A percentile compares a stretch with the other conserved stretches of the same genome.
These are phyloP conservation scores for Monosporascus sp. DNA, from an alignment of 2,329 filamentous ascomycete species.

Conservation along the genomic window DNA sequence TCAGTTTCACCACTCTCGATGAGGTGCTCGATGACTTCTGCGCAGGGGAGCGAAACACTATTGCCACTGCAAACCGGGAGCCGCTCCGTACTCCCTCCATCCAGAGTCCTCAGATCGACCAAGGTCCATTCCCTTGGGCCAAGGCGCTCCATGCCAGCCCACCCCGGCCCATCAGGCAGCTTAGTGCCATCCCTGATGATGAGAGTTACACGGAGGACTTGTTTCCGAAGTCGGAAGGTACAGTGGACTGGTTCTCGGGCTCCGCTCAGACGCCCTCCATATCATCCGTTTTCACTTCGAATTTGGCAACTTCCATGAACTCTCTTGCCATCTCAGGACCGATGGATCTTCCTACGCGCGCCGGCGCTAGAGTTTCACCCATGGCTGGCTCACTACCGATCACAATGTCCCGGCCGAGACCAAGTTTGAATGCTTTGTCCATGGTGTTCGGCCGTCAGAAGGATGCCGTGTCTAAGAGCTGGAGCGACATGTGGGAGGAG, in stretches of 20 bases:
- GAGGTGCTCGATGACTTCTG: slow-evolving; percentile 93
- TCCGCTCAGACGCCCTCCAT: slow-evolving; percentile 74
- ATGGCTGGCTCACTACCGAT: slow-evolving; percentile 71
- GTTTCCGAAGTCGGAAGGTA: slow-evolving; percentile 72
- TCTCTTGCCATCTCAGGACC: slow-evolving; percentile 56
- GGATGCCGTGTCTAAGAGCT: slow-evolving; percentile 90
- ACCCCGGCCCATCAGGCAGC: slow-evolving; percentile 66
- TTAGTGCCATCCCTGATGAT: slow-evolving; percentile 80
- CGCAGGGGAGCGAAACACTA: slow-evolving; percentile 68
- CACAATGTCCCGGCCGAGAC: slow-evolving; percentile 69
- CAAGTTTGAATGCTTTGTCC: slow-evolving; percentile 64
- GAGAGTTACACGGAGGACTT: slow-evolving; percentile 79
- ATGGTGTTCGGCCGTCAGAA: slow-evolving; percentile 74
- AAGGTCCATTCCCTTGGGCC: slow-evolving; percentile 89
- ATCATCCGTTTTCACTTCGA: slow-evolving; percentile 79
- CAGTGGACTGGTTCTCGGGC: slow-evolving; percentile 72
- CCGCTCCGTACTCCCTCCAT: slow-evolving; percentile 93
- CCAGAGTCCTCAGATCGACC: slow-evolving; percentile 76
- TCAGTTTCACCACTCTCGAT: slow-evolving; percentile 91
- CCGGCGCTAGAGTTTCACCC: slow-evolving; percentile 49
- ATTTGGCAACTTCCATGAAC: slow-evolving; percentile 74
- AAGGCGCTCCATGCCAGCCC: slow-evolving; percentile 78
- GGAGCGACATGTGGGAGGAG: slow-evolving; percentile 98
- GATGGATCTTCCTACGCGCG: slow-evolving; percentile 36
- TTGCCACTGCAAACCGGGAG: slow-evolving; percentile 86